These are phyloP conservation scores for Colletotrichum horii DNA, from an alignment of 2,329 filamentous ascomycete species.

Conservation along the genomic window DNA sequence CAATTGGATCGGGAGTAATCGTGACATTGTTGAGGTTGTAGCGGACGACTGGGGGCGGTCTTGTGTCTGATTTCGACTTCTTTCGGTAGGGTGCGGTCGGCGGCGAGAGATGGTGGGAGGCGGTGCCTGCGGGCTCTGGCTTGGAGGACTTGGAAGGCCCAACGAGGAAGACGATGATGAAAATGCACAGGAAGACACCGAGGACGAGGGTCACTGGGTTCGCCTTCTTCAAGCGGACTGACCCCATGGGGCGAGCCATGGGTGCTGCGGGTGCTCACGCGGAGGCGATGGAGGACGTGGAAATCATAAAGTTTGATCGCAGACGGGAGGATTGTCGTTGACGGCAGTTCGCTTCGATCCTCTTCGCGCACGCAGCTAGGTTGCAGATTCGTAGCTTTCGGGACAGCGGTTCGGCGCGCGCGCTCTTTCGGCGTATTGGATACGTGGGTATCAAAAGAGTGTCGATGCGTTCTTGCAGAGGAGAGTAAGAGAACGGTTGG, in stretches of 20 bases:
- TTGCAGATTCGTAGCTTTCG: background rate
- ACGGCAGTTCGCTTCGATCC: slow-evolving; percentile 1
- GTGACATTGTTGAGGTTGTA: slow-evolving; percentile 97
- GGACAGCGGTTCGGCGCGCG: background rate
- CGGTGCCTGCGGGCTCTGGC: slow-evolving; percentile 50
- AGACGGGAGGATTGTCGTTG: background rate
- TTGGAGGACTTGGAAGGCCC: slow-evolving; percentile 55
- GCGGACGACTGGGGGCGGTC: slow-evolving; percentile 84
- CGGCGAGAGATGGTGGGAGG: slow-evolving; percentile 48
- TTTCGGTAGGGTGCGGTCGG: slow-evolving; percentile 49
- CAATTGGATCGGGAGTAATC: slow-evolving; percentile 75
- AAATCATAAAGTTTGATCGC: slow-evolving; percentile 19
- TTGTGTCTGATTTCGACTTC: slow-evolving; percentile 56
- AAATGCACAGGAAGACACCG: slow-evolving; percentile 73
- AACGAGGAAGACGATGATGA: slow-evolving; percentile 70
- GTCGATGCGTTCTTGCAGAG: background rate
- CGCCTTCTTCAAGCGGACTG: slow-evolving; percentile 78
- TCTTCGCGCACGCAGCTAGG: background rate
- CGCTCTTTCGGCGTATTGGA: background rate
- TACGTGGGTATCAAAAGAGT: background rate
- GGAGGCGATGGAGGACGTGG: slow-evolving; percentile 23
- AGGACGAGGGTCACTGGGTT: slow-evolving; percentile 78
- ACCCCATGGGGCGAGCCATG: slow-evolving; percentile 65
- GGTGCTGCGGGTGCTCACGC: slow-evolving; percentile 24
- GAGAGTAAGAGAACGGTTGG: background rate